These are phyloP conservation scores for Asparagopsis taxiformis DNA, from an alignment of 31 red algal genomes.

Conservation along the genomic window DNA sequence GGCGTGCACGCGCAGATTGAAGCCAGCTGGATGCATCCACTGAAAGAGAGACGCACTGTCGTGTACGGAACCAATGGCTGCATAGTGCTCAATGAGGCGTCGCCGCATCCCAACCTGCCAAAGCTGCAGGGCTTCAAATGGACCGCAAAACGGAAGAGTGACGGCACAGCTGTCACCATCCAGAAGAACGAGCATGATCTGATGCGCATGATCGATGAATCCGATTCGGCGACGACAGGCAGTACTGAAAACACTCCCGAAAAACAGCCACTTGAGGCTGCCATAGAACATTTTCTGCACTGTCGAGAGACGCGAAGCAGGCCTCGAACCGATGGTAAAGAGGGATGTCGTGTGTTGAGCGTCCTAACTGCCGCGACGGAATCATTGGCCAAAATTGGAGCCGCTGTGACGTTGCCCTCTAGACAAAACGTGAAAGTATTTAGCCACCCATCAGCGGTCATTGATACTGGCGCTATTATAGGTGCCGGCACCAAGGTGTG, in stretches of 20 bases:
- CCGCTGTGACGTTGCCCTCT: neutral
- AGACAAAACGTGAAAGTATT: slow-evolving; percentile 4
- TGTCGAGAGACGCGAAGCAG: slow-evolving; percentile 8
- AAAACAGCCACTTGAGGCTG: slow-evolving; percentile 20
- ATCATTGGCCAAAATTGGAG: slow-evolving; percentile 41
- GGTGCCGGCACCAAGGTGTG: slow-evolving; percentile 72
- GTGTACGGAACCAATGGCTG: slow-evolving; percentile 64
- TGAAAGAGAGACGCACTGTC: slow-evolving; percentile 58
- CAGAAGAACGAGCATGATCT: slow-evolving; percentile 43
- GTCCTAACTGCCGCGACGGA: slow-evolving; percentile 47
- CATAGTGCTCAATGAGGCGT: slow-evolving; percentile 68
- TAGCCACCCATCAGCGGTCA: slow-evolving; percentile 64
- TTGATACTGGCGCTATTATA: slow-evolving; percentile 57
- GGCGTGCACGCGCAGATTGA: slow-evolving; percentile 52
- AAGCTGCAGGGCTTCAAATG: slow-evolving; percentile 57
- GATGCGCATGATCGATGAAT: slow-evolving; percentile 5
- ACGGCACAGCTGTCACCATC: slow-evolving; percentile 33
- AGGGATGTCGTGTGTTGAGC: slow-evolving; percentile 45
- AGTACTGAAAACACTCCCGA: neutral
- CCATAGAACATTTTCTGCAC: slow-evolving; percentile 40
- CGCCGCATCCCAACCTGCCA: slow-evolving; percentile 1
- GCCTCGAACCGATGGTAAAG: slow-evolving; percentile 52
- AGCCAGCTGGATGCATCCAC: slow-evolving; percentile 70
- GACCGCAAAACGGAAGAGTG: slow-evolving; percentile 24
- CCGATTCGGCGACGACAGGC: neutral